Percentiles rank a stretch among this genome's conserved stretches.
phyloP scores from a whole-genome alignment of 805 yeast species.

The Metschnikowia proteae region DNA sequence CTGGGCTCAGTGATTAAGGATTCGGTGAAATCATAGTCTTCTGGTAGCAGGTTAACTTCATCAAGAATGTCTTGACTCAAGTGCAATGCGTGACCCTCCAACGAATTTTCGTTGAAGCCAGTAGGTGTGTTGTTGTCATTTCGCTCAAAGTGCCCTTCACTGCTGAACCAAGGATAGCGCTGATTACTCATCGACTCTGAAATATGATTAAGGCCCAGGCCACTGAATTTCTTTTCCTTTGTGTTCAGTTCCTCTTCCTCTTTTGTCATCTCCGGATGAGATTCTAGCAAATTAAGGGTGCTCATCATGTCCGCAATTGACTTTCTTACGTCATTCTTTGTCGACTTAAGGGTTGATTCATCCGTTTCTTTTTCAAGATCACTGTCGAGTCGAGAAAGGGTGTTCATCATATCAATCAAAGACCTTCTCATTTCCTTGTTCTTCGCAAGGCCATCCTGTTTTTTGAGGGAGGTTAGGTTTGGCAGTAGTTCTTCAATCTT shows the following conservation, averaged over 20 bases:
- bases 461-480: background rate
- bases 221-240: background rate
- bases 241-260: slow-evolving; percentile 1
- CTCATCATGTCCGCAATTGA: slow-evolving; percentile 32
- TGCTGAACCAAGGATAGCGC: slow-evolving; percentile 30
- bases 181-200: background rate
- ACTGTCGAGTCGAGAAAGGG: slow-evolving; percentile 2
- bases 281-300: slow-evolving; percentile 21
- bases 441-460: background rate
- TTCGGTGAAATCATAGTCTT: slow-evolving; percentile 38
- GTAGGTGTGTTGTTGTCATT: background rate
- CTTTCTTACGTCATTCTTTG: slow-evolving; percentile 14
- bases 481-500: background rate
- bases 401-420: slow-evolving; percentile 8
- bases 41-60: slow-evolving; percentile 35
- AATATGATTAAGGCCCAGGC: background rate
- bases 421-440: slow-evolving; percentile 5
- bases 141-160: slow-evolving; percentile 24
- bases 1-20: slow-evolving; percentile 7
- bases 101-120: slow-evolving; percentile 1
- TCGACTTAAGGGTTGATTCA: slow-evolving; percentile 14
- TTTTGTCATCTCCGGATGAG: slow-evolving; percentile 4
- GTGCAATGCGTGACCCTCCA: background rate
- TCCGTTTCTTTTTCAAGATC: slow-evolving; percentile 1
- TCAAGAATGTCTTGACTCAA: slow-evolving; percentile 32